These are phyloP conservation scores for Pilobolus umbonatus DNA, from an alignment of 192 early-diverging fungal genomes.

Conservation along the genomic window DNA sequence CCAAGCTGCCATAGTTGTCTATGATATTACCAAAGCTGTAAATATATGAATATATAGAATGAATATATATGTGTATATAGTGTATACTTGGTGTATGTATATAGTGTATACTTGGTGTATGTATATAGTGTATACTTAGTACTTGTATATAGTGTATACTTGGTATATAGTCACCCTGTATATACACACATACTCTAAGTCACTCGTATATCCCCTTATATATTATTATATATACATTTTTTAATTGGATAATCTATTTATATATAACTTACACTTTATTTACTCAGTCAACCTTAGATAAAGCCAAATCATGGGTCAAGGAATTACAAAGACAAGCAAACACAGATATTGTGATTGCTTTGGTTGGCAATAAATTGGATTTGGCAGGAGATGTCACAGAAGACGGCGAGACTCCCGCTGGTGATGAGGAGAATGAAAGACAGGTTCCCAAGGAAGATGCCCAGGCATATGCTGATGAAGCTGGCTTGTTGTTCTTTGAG, in stretches of 20 bases:
- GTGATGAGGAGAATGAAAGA: conserved; percentile 19
- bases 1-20: conserved; percentile 95
- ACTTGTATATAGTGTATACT: too few relatives aligned
- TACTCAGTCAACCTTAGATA: conserved; percentile 88
- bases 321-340: conserved; percentile 97
- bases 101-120: too few relatives aligned
- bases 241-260: not conserved
- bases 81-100: too few relatives aligned
- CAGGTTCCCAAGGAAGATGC: conserved; percentile 49
- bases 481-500: conserved; percentile 86
- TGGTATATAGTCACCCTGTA: too few relatives aligned
- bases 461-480: conserved; percentile 53
- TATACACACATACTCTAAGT: too few relatives aligned
- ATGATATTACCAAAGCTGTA: conserved; percentile 86
- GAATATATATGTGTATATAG: too few relatives aligned
- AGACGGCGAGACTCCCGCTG: conserved; percentile 19
- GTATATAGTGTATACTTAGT: too few relatives aligned
- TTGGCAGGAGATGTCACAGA: conserved; percentile 39
- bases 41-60: conserved; percentile 18
- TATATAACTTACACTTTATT: not conserved
- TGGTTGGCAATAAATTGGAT: conserved; percentile 98
- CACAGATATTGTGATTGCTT: conserved; percentile 94
- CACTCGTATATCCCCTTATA: too few relatives aligned
- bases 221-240: not conserved
- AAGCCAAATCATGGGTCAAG: conserved; percentile 97